phyloP scores from a whole-genome alignment of 306 rosid genomes.

The Rubus idaeus region DNA sequence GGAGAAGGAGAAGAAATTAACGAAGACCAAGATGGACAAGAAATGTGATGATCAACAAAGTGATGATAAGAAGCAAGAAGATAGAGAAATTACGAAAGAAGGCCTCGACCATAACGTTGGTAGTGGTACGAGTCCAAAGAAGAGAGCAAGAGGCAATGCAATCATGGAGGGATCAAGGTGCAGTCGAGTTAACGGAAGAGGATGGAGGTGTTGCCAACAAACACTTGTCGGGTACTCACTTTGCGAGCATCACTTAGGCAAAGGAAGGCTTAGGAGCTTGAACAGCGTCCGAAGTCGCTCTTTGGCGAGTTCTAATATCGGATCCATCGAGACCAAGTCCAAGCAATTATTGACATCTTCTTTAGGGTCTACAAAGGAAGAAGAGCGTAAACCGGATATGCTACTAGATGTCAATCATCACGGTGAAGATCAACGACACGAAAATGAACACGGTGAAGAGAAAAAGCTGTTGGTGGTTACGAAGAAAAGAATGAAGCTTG shows the following conservation, averaged over 20 bases:
- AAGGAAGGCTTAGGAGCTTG: conserved; percentile 87
- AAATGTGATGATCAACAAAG: conserved; percentile 34
- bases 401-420: background rate
- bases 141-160: conserved; percentile 47
- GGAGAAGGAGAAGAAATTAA: conserved; percentile 25
- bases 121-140: conserved; percentile 23
- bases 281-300: conserved; percentile 70
- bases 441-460: background rate
- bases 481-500: conserved; percentile 57
- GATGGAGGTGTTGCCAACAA: conserved; percentile 93
- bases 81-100: conserved; percentile 14
- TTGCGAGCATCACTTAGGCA: conserved; percentile 96
- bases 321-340: background rate
- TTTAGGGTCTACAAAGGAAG: background rate
- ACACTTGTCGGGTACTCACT: conserved; percentile 96
- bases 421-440: background rate
- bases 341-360: background rate
- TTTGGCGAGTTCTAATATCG: background rate
- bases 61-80: conserved; percentile 12
- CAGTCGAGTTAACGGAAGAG: conserved; percentile 98
- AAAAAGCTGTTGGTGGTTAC: conserved; percentile 18
- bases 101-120: background rate
- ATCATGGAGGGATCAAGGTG: conserved; percentile 97
- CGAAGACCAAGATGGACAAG: conserved; percentile 45
- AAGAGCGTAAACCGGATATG: conserved; percentile 5